These are phyloP conservation scores for Penicillium griseofulvum DNA, from an alignment of 2,329 filamentous ascomycete species.

Conservation along the genomic window DNA sequence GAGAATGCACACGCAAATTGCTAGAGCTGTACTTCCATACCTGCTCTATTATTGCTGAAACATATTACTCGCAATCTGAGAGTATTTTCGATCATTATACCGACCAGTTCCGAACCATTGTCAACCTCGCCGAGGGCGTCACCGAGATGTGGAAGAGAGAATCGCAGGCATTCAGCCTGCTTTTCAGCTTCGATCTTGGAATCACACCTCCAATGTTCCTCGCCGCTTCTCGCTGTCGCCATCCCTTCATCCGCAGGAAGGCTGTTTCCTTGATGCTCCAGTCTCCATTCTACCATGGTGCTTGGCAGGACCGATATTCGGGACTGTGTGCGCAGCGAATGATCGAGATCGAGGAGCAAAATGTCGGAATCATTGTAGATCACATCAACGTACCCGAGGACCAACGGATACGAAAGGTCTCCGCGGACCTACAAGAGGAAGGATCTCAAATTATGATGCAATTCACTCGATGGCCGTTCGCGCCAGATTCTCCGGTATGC, in stretches of 20 bases:
- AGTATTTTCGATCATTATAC: background rate
- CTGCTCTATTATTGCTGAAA: background rate
- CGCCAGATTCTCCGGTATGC: too few species aligned
- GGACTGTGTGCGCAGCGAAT: conserved; percentile 6
- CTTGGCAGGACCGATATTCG: conserved; percentile 1
- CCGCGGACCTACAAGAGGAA: background rate
- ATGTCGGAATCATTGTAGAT: conserved; percentile 1
- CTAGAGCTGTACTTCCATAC: conserved; percentile 3
- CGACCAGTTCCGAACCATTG: background rate
- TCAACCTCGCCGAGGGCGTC: background rate
- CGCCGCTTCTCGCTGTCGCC: conserved; percentile 1
- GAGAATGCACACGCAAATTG: background rate
- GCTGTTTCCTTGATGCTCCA: conserved; percentile 1
- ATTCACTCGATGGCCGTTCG: too few species aligned
- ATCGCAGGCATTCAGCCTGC: background rate
- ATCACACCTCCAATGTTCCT: conserved; percentile 1
- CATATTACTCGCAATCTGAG: background rate
- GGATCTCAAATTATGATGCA: too few species aligned
- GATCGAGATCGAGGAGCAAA: background rate
- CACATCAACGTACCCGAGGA: background rate
- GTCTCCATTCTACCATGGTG: background rate
- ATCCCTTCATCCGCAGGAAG: background rate
- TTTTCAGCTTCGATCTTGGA: conserved; percentile 5
- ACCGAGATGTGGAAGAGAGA: background rate
- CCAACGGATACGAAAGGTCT: background rate